Base-by-base conservation (phyloP, 768 basidiomycete species). In the Glaciozyma antarctica region DNA sequence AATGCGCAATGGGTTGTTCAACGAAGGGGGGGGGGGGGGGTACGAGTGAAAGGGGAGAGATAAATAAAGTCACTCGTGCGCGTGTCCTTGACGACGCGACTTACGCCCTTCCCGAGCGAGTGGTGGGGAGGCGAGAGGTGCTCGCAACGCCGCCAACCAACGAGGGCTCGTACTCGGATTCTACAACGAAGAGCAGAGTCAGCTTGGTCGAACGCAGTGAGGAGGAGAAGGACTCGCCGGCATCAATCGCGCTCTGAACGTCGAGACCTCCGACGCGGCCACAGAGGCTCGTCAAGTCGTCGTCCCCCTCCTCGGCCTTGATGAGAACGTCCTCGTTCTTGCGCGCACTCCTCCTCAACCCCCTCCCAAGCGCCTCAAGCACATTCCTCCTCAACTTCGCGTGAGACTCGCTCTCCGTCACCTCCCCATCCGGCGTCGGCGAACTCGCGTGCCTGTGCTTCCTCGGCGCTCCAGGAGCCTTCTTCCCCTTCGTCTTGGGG, bases 241-340 rank as follows among this genome's bases (percentile, higher is more conserved):
- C 53, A 16, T 34, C 53, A 13, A 54, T 32, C 10, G 30, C 19
- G 28, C 28, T 17, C 53, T 54, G 17, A 12, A 54, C 53, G 2
- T 54, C 53, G 28, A 54, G 28, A 2, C 53, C 53, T 4, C 30
- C 21, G 16, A 54, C 53, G 5, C 30, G 13, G 5, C 53, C 53
- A 22, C 53, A 54, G 28, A 54, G 53, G 53, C 53, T 54, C 16
- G 26, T 30, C 24, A 54, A 26, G 70, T 48, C 47, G 47, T 48
- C 12, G 1, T 32, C 53, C 19, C 15, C 19, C 16, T 30, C 28
- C 53, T 54, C 53, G 16, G 13, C 28, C 53, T 54, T 54, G 53
- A 54, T 30, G 53, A 34, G 19, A 16, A 19, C 30, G 10, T 15
- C 28, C 28, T 13, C 30, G 3, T 10, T 32, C 28, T 16, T 28